A percentile compares a stretch with the other conserved stretches of the same genome.
These are phyloP conservation scores for Neodidymelliopsis sp. DNA, from an alignment of 2,329 filamentous ascomycete genomes.

Conservation along the genomic window DNA sequence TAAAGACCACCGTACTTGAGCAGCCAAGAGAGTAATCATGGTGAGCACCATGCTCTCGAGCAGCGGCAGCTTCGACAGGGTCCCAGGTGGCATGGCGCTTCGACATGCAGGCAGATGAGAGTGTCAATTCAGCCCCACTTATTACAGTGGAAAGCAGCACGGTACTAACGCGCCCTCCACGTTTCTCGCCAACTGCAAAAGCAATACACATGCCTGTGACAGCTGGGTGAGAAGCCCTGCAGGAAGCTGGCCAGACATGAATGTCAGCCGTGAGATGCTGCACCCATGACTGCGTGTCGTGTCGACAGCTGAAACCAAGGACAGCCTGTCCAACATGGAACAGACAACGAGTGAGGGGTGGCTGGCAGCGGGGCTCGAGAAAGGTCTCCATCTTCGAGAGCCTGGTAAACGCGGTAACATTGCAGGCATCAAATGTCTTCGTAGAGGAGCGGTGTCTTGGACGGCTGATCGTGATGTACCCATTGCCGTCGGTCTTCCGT, in stretches of 20 bases:
- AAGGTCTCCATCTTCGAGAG: background rate
- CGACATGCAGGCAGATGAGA: slow-evolving; percentile 25
- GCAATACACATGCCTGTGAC: slow-evolving; percentile 14
- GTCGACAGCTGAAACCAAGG: slow-evolving; percentile 9
- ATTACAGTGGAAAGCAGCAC: slow-evolving; percentile 24
- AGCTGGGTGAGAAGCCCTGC: slow-evolving; percentile 9
- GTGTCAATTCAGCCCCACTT: slow-evolving; percentile 21
- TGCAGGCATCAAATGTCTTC: background rate
- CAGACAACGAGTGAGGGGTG: slow-evolving; percentile 4
- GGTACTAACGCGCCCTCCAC: slow-evolving; percentile 27
- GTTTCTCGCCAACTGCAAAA: slow-evolving; percentile 21
- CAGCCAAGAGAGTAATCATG: background rate
- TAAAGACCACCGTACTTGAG: background rate
- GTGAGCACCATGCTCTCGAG: background rate
- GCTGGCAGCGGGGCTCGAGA: background rate
- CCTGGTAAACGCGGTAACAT: slow-evolving; percentile 3
- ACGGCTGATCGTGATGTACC: slow-evolving; percentile 11
- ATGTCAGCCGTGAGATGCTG: background rate
- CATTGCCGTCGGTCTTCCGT: slow-evolving; percentile 1
- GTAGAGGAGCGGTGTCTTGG: background rate
- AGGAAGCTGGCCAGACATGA: background rate
- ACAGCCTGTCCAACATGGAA: slow-evolving; percentile 10
- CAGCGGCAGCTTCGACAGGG: slow-evolving; percentile 7
- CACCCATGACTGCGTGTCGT: slow-evolving; percentile 1
- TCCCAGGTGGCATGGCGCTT: slow-evolving; percentile 1